Base-by-base conservation (phyloP, 805 yeast species). In the Kuraishia hungarica region DNA sequence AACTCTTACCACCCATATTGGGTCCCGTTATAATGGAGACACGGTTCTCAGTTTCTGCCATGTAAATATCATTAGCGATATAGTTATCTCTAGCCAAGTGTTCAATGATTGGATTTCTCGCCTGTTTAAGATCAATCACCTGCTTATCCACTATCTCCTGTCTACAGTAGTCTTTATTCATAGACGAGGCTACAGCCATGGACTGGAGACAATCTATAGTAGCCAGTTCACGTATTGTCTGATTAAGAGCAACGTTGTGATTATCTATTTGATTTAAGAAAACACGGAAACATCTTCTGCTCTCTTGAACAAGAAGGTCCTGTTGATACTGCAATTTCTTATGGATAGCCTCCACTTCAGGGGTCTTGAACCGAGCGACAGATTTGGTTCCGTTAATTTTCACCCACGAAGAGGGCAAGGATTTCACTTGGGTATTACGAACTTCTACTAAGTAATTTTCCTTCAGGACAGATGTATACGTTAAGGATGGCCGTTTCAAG, bases 1-100 rank as follows among this genome's bases (percentile, higher is more conserved):
- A 83, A 6, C 91, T 84, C 65, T 89, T 89, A 2, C 96, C 96
- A 10, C 96, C 96, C 91, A 88, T 87, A 60, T 88, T 88, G 0
- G 96, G 94, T 0, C 96, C 96, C 0, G 96, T 88, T 22, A 91
- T 80, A 17, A 91, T 75, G 54, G 84, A 72, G 0, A 81, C 78
- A 39, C 89, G 74, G 15, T 80, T 75, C 2, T 72, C 66, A n/a
- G 70, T 63, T 6, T 70, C 64, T 5, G 72, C 61, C 72, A 91
- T 78, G 6, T 65, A 55, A 4, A 85, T 76, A 59, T 84, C 82
- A 64, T 90, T 91, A 1, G 94, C 76, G 13, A 91, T 88, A 64
- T 82, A 87, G 28, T 61, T 60, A 1, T 63, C 63, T 2, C 64
- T 58, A 2, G 70, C 62, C 20, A 66, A 55, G 20, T 54, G 54